These are phyloP conservation scores for Ogataea kodamae DNA, from an alignment of 805 yeast species.

Conservation along the genomic window DNA sequence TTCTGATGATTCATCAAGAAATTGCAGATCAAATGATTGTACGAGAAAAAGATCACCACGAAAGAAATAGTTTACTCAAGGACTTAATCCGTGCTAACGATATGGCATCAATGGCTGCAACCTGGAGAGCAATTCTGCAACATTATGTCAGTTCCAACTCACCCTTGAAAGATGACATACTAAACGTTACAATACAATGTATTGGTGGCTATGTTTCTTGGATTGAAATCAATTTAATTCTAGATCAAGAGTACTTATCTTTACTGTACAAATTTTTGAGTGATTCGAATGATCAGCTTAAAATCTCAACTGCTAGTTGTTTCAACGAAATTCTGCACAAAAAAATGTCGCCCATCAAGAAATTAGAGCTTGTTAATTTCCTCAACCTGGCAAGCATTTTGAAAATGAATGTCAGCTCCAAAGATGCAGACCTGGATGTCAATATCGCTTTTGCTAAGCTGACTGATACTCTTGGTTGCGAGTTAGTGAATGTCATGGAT, in stretches of 20 bases:
- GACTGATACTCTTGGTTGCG: constrained; percentile 69
- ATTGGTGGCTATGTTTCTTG: constrained; percentile 89
- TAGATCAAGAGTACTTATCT: constrained; percentile 55
- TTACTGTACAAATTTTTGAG: constrained; percentile 56
- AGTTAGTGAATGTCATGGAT: constrained; percentile 67
- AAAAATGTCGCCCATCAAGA: constrained; percentile 54
- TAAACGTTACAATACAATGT: constrained; percentile 56
- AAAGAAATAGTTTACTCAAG: constrained; percentile 68
- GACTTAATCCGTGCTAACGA: constrained; percentile 79
- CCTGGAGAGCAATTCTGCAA: constrained; percentile 63
- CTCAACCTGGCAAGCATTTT: constrained; percentile 61
- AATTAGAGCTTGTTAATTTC: constrained; percentile 62
- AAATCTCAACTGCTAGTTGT: constrained; percentile 55
- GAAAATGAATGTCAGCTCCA: constrained; percentile 35
- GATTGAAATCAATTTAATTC: constrained; percentile 79
- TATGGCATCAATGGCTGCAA: constrained; percentile 56
- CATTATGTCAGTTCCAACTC: constrained; percentile 31
- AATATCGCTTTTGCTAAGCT: constrained; percentile 70
- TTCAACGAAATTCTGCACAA: constrained; percentile 53
- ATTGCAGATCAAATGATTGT: constrained; percentile 88
- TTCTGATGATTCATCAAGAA: constrained; percentile 78
- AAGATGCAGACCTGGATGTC: constrained; percentile 60
- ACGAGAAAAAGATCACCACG: constrained; percentile 58
- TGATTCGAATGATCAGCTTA: constrained; percentile 37
- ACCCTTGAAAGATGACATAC: constrained; percentile 39